Conservation (phyloP, 2,329 filamentous ascomycete genomes). For the Paradendryphiella salina region DNA sequence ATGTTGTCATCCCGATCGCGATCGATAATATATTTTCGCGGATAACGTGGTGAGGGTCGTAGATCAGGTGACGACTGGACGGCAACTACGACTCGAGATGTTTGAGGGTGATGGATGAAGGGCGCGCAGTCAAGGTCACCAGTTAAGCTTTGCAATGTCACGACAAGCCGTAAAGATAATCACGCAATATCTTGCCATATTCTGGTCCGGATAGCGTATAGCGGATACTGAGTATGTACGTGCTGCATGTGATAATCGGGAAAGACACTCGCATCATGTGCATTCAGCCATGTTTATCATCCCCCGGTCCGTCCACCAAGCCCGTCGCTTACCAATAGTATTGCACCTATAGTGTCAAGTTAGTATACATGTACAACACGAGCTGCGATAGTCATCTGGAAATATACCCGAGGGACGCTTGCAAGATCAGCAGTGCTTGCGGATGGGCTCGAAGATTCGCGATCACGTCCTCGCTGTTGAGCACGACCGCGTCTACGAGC, state of each 20-base stretch:
- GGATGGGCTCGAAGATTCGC: background rate
- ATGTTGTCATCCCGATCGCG: background rate
- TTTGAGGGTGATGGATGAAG: background rate
- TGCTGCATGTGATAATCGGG: background rate
- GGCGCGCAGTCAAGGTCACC: background rate
- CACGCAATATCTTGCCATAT: background rate
- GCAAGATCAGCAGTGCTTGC: background rate
- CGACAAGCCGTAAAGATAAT: background rate
- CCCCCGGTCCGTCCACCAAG: background rate
- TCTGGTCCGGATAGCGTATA: background rate
- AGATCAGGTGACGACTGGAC: background rate
- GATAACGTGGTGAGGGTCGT: background rate
- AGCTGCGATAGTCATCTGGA: conserved; percentile 44
- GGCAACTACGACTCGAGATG: background rate
- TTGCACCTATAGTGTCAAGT: conserved; percentile 6
- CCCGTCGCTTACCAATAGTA: conserved; percentile 1
- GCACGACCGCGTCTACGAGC: background rate
- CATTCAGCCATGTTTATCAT: background rate
- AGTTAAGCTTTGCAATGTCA: background rate
- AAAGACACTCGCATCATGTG: background rate
- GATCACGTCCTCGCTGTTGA: conserved; percentile 1
- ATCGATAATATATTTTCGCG: background rate
- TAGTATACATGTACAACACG: conserved; percentile 63
- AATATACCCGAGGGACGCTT: conserved; percentile 2
- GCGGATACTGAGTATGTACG: background rate